Conservation (phyloP, 805 yeast genomes). For the Crinitomyces ghanaensis region DNA sequence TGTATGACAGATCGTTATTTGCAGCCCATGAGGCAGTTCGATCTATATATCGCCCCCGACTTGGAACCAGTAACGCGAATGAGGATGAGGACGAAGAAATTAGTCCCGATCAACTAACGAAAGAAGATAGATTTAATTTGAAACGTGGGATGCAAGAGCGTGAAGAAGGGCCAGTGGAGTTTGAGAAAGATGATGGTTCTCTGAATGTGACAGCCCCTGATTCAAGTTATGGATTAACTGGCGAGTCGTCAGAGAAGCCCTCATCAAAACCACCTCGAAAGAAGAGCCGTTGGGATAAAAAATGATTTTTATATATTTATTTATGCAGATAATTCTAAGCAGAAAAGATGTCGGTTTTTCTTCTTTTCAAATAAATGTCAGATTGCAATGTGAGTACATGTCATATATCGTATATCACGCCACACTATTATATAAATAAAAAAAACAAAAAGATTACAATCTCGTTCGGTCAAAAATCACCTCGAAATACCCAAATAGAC, state of each 20-base stretch:
- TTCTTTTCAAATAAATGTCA: too few relatives aligned
- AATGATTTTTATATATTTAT: too few relatives aligned
- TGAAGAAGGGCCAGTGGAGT: conserved; percentile 36
- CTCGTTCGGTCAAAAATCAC: too few relatives aligned
- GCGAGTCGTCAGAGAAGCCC: too few relatives aligned
- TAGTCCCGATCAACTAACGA: conserved; percentile 15
- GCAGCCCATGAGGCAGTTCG: conserved; percentile 39
- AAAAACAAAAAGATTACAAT: background rate
- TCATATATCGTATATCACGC: background rate
- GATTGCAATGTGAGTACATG: too few relatives aligned
- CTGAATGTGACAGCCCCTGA: too few relatives aligned
- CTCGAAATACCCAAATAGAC: conserved; percentile 12
- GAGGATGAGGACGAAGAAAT: conserved; percentile 18
- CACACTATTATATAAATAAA: background rate
- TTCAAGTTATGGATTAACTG: too few relatives aligned
- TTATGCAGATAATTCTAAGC: too few relatives aligned
- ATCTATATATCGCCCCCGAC: conserved; percentile 36
- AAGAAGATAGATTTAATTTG: conserved; percentile 22
- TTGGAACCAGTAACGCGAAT: conserved; percentile 17
- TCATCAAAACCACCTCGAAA: too few relatives aligned
- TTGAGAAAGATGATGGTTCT: conserved; percentile 29
- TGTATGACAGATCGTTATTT: conserved; percentile 51
- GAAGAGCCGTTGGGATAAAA: too few relatives aligned
- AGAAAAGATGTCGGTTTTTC: too few relatives aligned
- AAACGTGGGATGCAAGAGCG: conserved; percentile 15